phyloP scores from a whole-genome alignment of 495 filamentous ascomycete species.

The Chaetomium cochliodes region DNA sequence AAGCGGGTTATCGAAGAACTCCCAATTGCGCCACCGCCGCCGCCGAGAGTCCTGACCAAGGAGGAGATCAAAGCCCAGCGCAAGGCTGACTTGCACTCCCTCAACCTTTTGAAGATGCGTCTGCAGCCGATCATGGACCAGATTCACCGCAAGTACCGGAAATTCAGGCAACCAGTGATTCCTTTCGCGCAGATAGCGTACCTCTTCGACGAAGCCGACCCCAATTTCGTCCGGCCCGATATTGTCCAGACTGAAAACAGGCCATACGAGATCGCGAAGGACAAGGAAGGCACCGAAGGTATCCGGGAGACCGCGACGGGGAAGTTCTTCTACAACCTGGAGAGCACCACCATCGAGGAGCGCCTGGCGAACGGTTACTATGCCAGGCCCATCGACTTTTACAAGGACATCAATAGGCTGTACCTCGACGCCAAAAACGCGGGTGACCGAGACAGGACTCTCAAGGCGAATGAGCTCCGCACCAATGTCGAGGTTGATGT shows the following conservation, averaged over 20 bases:
- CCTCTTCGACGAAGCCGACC: constrained; percentile 77
- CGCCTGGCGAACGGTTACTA: constrained; percentile 94
- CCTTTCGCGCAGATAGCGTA: constrained; percentile 70
- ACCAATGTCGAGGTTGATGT: constrained; percentile 93
- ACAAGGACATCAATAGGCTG: constrained; percentile 77
- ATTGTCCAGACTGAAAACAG: constrained; percentile 60
- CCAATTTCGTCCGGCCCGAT: constrained; percentile 76
- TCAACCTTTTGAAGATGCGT: constrained; percentile 81
- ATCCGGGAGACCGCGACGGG: constrained; percentile 65
- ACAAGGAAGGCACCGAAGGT: constrained; percentile 71
- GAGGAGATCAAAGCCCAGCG: constrained; percentile 78
- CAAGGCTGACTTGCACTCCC: constrained; percentile 70
- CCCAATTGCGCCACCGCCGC: constrained; percentile 68
- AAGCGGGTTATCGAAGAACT: constrained; percentile 76
- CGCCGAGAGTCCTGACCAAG: constrained; percentile 61
- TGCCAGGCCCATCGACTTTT: constrained; percentile 80
- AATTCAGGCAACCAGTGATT: constrained; percentile 77
- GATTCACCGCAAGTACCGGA: constrained; percentile 78
- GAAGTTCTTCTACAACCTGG: constrained; percentile 92
- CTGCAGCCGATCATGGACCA: constrained; percentile 95
- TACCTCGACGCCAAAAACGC: constrained; percentile 76
- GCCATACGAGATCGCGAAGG: constrained; percentile 71
- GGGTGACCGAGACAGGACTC: constrained; percentile 70
- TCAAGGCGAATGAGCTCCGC: constrained; percentile 86
- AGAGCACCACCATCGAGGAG: constrained; percentile 90